Conservation (phyloP, 2,329 filamentous ascomycete species). For the Pseudogymnoascus sp. region DNA sequence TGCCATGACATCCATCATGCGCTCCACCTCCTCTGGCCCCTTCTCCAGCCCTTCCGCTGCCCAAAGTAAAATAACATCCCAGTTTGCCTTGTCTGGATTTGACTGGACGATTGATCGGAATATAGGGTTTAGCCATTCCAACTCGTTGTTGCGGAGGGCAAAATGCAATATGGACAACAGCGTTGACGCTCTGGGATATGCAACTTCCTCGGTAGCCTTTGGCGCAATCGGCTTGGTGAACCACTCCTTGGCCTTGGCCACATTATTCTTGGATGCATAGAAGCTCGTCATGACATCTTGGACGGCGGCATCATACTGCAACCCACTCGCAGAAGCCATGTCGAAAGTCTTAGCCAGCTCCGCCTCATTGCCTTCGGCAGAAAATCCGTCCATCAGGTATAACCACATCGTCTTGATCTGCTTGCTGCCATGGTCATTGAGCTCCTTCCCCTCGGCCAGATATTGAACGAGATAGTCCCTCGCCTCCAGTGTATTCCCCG, state of each 20-base stretch:
- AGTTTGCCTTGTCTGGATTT: slow-evolving; percentile 47
- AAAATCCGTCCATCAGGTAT: slow-evolving; percentile 45
- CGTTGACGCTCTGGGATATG: slow-evolving; percentile 32
- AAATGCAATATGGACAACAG: slow-evolving; percentile 53
- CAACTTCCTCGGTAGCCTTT: slow-evolving; percentile 18
- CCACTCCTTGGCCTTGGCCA: slow-evolving; percentile 60
- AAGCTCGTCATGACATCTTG: slow-evolving; percentile 53
- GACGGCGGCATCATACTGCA: slow-evolving; percentile 39
- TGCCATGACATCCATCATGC: slow-evolving; percentile 65
- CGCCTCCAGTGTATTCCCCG: slow-evolving; percentile 6
- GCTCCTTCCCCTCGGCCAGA: slow-evolving; percentile 19
- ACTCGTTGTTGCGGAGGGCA: slow-evolving; percentile 50
- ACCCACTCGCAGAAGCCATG: slow-evolving; percentile 41
- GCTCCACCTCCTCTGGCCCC: slow-evolving; percentile 62
- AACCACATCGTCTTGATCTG: slow-evolving; percentile 16
- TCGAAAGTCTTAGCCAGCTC: slow-evolving; percentile 51
- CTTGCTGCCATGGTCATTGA: slow-evolving; percentile 22
- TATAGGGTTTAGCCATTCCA: slow-evolving; percentile 55
- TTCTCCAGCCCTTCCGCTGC: slow-evolving; percentile 63
- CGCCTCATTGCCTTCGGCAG: slow-evolving; percentile 48
- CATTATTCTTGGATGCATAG: slow-evolving; percentile 51
- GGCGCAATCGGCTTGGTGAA: slow-evolving; percentile 48
- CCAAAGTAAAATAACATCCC: slow-evolving; percentile 71
- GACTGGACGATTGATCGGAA: slow-evolving; percentile 41
- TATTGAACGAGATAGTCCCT: background rate